Evolutionary conservation across 2,329 filamentous ascomycete genomes (phyloP), one percentile per base, ranked within the genome.

Genomic region (Elsinoe perseae): DNA sequence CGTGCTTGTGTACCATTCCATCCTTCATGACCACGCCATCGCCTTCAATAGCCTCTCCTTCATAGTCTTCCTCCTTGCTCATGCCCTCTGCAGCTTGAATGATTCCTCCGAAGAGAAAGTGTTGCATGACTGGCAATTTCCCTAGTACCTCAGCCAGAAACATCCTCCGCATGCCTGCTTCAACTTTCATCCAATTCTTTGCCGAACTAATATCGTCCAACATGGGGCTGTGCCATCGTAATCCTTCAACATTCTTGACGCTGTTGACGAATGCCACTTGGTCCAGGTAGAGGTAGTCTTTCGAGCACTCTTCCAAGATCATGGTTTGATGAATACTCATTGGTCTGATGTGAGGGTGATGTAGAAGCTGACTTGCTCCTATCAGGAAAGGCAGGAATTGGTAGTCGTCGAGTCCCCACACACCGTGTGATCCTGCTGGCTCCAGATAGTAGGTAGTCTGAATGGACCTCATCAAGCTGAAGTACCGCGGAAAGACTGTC

Each of bases 161-260:
- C 95, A 98, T 98, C 63, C 89, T 87, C 59, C 88, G 81, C 95
- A 98, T 97, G 5, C 93, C 93, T 23, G 80, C 86, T 69, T 97
- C 91, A 50, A 98, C 87, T 76, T 98, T 98, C 61, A 72, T 75
- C 93, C 93, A 98, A 36, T 79, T 87, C 69, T 89, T 91, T 14
- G 92, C 87, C 1, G 89, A 85, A 2, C 87, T 93, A 61, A 98
- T 98, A 69, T 98, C 93, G 68, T 98, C 93, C 16, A 98, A 81
- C 95, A 98, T 97, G 2, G 95, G 93, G 61, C 86, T 91, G 66
- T 98, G 95, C 93, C 93, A 98, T 43, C 93, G 81, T 59, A 98
- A 75, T 1, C 91, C 92, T 66, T 95, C 89, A 57, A 96, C 91
- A 1, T 89, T 95, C 77, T 98, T 98, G 58, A 95, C 95, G 63